These are phyloP conservation scores for Zasmidium angulare DNA, from an alignment of 2,329 filamentous ascomycete species.

Conservation along the genomic window DNA sequence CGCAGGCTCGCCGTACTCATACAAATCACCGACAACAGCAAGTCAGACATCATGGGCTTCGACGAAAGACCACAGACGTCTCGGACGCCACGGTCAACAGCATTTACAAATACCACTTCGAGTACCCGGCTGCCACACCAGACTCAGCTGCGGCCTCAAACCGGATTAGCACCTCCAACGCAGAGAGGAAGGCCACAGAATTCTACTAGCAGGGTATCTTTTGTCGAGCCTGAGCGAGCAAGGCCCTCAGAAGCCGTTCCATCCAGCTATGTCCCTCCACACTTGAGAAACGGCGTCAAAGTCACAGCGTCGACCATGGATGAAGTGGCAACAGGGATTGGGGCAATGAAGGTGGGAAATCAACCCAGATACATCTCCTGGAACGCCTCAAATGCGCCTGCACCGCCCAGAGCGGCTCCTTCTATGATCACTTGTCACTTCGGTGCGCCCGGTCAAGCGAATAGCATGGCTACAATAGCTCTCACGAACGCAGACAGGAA, in stretches of 20 bases:
- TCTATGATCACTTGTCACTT: conserved; percentile 1
- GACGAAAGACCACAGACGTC: no score
- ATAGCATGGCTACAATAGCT: not conserved
- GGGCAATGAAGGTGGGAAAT: not conserved
- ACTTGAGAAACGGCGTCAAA: not conserved
- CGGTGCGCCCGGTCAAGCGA: not conserved
- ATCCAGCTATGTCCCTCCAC: not conserved
- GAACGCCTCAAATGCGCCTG: not conserved
- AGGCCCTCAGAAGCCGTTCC: not conserved
- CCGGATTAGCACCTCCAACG: no score
- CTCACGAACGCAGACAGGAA: not conserved
- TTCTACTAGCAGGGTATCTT: no score
- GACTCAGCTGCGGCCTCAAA: no score
- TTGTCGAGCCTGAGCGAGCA: no score
- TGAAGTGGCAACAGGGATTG: not conserved
- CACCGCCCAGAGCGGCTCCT: not conserved
- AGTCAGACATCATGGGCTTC: not conserved
- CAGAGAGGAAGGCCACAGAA: no score
- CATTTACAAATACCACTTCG: no score
- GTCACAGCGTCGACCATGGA: not conserved
- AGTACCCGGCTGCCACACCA: no score
- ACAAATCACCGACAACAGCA: not conserved
- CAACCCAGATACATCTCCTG: not conserved
- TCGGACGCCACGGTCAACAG: no score
- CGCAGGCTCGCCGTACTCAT: not conserved